Evolutionary conservation across 306 rosid species (phyloP).

Genomic region (Gastrolobium bilobum): DNA sequence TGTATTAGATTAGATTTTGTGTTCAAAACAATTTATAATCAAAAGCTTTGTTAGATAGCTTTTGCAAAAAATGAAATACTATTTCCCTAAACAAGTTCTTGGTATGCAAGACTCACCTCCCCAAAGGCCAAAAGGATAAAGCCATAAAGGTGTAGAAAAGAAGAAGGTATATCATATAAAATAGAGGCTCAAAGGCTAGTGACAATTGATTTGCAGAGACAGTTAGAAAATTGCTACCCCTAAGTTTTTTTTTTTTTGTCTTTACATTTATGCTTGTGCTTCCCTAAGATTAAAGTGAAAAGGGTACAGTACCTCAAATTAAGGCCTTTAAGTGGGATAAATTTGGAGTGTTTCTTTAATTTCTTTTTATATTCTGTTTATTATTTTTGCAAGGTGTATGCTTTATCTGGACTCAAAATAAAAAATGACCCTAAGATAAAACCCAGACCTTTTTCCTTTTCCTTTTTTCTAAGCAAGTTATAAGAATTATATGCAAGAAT

Average conservation of each 20-base stretch:
- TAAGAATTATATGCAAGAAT: constrained; percentile 32
- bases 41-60: no score
- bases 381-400: background rate
- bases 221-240: background rate
- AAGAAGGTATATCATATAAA: background rate
- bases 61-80: no score
- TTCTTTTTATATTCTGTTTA: background rate
- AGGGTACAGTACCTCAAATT: background rate
- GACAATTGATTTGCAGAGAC: background rate
- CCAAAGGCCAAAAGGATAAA: no score
- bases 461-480: background rate
- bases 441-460: background rate
- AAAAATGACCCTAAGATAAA: constrained; percentile 27
- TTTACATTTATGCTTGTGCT: constrained; percentile 6
- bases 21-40: no score
- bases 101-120: no score
- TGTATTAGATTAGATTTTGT: background rate
- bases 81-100: no score
- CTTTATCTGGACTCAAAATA: background rate
- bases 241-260: background rate
- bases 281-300: background rate
- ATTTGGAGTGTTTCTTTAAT: background rate
- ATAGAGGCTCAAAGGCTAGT: background rate
- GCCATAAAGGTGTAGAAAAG: no score
- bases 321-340: background rate